phyloP scores from a whole-genome alignment of 2,329 filamentous ascomycete genomes.

The Xylaria arbuscula region DNA sequence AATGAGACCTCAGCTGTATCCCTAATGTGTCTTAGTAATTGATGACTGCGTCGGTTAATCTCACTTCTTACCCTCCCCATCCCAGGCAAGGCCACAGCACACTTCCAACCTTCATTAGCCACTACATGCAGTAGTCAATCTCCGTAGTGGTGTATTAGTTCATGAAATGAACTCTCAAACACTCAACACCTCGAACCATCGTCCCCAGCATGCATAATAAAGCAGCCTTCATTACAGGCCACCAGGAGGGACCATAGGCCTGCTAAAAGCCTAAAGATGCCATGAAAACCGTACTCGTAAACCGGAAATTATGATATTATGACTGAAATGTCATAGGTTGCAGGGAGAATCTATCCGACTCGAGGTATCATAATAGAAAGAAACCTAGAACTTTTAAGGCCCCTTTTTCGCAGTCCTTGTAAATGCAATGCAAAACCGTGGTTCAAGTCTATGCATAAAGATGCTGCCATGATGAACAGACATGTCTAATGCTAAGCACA shows the following conservation, averaged over 20 bases:
- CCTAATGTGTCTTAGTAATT: constrained; percentile 23
- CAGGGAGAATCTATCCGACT: constrained; percentile 49
- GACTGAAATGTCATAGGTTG: constrained; percentile 47
- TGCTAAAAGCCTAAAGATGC: constrained; percentile 38
- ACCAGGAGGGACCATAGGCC: constrained; percentile 33
- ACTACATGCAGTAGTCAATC: constrained; percentile 10
- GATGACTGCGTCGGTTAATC: constrained; percentile 10
- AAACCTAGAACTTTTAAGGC: constrained; percentile 57
- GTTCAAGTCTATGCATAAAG: constrained; percentile 58
- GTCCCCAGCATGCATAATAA: constrained; percentile 30
- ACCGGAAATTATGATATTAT: constrained; percentile 41
- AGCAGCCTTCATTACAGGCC: constrained; percentile 33
- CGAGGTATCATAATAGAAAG: constrained; percentile 58
- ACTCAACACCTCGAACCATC: not conserved
- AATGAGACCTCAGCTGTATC: constrained; percentile 29
- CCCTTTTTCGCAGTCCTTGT: constrained; percentile 55
- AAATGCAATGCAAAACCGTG: constrained; percentile 57
- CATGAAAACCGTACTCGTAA: constrained; percentile 44
- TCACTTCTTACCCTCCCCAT: not conserved
- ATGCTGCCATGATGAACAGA: constrained; percentile 53
- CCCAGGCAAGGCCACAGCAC: constrained; percentile 38
- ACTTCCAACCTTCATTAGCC: constrained; percentile 35
- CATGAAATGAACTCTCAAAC: constrained; percentile 7
- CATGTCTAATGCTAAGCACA: constrained; percentile 51
- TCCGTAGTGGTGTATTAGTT: constrained; percentile 13